A percentile compares a stretch with the other conserved stretches of the same genome.
phyloP scores from a whole-genome alignment of 1,139 yeast genomes.

The Zygosaccharomyces sapae region DNA sequence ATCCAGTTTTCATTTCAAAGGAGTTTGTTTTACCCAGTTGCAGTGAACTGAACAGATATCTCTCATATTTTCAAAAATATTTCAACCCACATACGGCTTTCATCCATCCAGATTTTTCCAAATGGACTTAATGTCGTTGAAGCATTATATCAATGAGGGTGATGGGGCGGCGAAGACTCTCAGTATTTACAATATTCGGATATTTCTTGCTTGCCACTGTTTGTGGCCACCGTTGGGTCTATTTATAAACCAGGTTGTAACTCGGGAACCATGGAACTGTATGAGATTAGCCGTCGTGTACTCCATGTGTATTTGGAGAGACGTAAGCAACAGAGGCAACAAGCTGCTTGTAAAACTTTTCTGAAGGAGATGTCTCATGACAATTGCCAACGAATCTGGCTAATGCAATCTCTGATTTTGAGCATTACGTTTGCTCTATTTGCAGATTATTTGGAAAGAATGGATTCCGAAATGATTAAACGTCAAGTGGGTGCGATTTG shows the following conservation, averaged over 20 bases:
- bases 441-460: constrained; percentile 55
- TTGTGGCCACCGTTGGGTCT: constrained; percentile 72
- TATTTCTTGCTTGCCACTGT: constrained; percentile 59
- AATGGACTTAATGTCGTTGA: constrained; percentile 39
- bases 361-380: constrained; percentile 5
- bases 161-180: constrained; percentile 21
- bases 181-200: constrained; percentile 28
- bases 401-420: constrained; percentile 65
- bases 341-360: no score
- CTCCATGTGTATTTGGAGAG: constrained; percentile 72
- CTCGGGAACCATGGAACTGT: constrained; percentile 39
- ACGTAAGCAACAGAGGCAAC: constrained; percentile 44
- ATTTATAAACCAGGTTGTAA: constrained; percentile 54
- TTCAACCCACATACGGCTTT: constrained; percentile 65
- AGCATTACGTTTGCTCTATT: constrained; percentile 71
- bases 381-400: constrained; percentile 47
- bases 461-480: constrained; percentile 58
- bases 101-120: constrained; percentile 58
- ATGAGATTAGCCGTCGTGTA: constrained; percentile 72
- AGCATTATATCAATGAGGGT: constrained; percentile 27
- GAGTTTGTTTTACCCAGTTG: constrained; percentile 59
- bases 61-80: constrained; percentile 45
- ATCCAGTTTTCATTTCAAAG: constrained; percentile 17
- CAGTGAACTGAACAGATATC: constrained; percentile 54
- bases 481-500: constrained; percentile 73